Conservation (phyloP, 805 yeast species). For the Schwanniomyces pseudopolymorphus region DNA sequence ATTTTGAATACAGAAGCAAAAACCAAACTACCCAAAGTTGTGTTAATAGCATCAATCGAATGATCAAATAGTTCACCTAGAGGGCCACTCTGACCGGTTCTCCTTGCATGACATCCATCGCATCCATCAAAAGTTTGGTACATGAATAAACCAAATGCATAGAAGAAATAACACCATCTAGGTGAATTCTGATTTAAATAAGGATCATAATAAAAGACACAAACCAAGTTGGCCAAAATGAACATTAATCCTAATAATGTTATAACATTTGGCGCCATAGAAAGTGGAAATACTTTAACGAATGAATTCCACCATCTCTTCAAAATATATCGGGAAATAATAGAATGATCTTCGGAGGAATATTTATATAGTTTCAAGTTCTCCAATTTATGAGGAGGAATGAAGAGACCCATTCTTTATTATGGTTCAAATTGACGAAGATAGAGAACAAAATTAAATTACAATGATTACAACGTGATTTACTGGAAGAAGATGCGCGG, state of each 20-base stretch:
- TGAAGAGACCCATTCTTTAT: constrained; percentile 64
- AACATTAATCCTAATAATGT: constrained; percentile 79
- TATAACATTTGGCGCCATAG: constrained; percentile 92
- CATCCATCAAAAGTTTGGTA: constrained; percentile 96
- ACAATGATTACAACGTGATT: not conserved
- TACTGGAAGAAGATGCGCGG: not conserved
- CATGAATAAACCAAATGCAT: constrained; percentile 81
- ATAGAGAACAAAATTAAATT: not conserved
- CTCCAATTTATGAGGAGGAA: constrained; percentile 51
- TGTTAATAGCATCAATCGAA: constrained; percentile 71
- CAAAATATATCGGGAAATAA: constrained; percentile 69
- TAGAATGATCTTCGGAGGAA: constrained; percentile 78
- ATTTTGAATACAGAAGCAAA: constrained; percentile 75
- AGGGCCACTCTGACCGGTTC: constrained; percentile 94
- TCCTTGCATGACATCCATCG: constrained; percentile 93
- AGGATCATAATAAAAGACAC: constrained; percentile 76
- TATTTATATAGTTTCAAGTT: constrained; percentile 63
- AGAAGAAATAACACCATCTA: constrained; percentile 70
- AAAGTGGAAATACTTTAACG: constrained; percentile 71
- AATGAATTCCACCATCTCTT: constrained; percentile 82
- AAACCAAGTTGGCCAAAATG: constrained; percentile 58
- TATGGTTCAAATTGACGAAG: too few relatives aligned
- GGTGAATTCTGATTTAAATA: constrained; percentile 60
- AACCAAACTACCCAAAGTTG: constrained; percentile 74
- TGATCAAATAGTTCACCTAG: constrained; percentile 94